Conservation (phyloP, 2,329 filamentous ascomycete species). For the Colletotrichum plurivorum region DNA sequence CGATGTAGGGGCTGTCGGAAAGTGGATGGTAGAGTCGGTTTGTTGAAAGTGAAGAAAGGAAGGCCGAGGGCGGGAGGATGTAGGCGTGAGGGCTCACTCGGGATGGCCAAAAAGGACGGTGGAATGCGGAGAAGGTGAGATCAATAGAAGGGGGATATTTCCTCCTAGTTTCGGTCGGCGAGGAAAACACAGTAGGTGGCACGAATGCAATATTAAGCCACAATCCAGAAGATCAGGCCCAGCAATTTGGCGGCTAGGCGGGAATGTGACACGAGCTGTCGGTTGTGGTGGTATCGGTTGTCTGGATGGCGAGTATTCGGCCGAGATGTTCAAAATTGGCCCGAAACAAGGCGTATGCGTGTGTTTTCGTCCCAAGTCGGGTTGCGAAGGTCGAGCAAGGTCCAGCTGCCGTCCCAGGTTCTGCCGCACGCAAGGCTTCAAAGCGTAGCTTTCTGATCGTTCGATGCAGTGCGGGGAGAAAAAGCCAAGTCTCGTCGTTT, state of each 20-base stretch:
- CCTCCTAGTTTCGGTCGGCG: conserved; percentile 10
- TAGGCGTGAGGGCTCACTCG: neutral
- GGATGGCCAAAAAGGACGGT: conserved; percentile 23
- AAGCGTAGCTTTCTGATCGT: conserved; percentile 20
- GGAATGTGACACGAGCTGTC: neutral
- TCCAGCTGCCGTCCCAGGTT: conserved; percentile 39
- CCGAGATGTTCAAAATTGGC: conserved; percentile 2
- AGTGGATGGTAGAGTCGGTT: neutral
- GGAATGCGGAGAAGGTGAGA: conserved; percentile 35
- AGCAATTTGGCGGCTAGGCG: conserved; percentile 1
- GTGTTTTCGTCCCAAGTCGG: conserved; percentile 32
- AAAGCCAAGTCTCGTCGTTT: conserved; percentile 11
- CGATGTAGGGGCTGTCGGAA: neutral
- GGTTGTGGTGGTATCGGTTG: neutral
- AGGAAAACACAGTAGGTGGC: neutral
- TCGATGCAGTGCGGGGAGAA: conserved; percentile 8
- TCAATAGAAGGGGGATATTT: conserved; percentile 31
- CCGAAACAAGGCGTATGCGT: neutral
- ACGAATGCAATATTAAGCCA: conserved; percentile 28
- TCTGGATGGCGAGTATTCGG: neutral
- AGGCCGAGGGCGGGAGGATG: neutral
- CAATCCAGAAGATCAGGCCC: conserved; percentile 26
- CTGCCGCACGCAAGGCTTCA: conserved; percentile 21
- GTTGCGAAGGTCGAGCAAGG: conserved; percentile 15
- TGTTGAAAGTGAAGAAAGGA: neutral